Evolutionary conservation across 23 red algal species (phyloP), one percentile per base, ranked within the genome.

Genomic region (Gracilariopsis chorda): DNA sequence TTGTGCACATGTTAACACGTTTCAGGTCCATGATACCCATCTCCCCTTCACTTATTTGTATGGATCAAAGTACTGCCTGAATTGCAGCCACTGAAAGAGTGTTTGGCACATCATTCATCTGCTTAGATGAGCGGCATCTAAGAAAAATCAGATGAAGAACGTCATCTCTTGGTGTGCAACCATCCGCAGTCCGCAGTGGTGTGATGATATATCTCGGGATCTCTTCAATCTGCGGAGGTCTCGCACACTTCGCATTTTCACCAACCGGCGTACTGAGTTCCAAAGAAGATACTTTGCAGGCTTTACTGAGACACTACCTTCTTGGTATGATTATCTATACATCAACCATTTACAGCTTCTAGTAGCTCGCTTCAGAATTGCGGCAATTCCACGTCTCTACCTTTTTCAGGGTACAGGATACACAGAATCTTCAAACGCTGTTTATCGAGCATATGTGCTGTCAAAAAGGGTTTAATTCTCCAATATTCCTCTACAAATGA

Each of bases 21-120:
- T 78, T 78, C 27, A 78, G 51, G 51, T 51, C 73, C 7, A 53
- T 78, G 73, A 53, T 78, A 25, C 46, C 43, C 20, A 78, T 78
- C 20, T 78, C 34, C 8, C 34, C 46, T 16, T 40, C 73, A 16
- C 46, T 78, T 29, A 53, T 78, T 45, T 33, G 8, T 12, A 78
- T 53, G 46, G 73, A 78, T 19, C 46, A 78, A 28, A 78, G 73
- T 48, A 28, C 46, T 32, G 73, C 73, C 45, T 78, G 43, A 27
- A 78, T 37, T 16, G 34, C 73, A 10, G 73, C 73, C 6, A 78
- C 73, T 3, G 46, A 78, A 78, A 78, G 51, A 37, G 2, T 78
- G 44, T 78, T 53, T 25, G 25, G 29, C 42, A 78, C 27, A 23
- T 78, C 73, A 4, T 78, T 53, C 25, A 58, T 81, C 37, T 8